A percentile compares a stretch with the other conserved stretches of the same genome.
Conservation (phyloP, 1,284 basidiomycete species). For the Apiotrichum domesticum region DNA sequence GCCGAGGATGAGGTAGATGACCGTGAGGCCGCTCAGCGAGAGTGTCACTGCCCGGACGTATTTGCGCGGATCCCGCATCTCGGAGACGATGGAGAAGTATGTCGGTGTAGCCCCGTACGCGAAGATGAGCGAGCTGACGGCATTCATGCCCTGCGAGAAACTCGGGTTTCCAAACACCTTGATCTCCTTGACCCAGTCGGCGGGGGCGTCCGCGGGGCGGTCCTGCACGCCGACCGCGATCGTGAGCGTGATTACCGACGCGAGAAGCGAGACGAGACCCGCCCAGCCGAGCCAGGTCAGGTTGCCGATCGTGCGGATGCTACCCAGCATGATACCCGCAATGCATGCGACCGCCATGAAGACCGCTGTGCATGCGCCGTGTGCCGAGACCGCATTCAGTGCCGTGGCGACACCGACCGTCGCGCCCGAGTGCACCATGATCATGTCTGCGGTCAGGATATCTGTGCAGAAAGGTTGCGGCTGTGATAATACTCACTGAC, state of each 20-base stretch:
- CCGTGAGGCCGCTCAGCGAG: slow-evolving; percentile 20
- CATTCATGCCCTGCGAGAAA: slow-evolving; percentile 26
- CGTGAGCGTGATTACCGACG: slow-evolving; percentile 31
- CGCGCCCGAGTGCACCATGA: not conserved
- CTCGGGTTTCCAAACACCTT: slow-evolving; percentile 24
- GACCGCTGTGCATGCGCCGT: slow-evolving; percentile 30
- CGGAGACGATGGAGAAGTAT: slow-evolving; percentile 32
- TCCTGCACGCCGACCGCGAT: slow-evolving; percentile 38
- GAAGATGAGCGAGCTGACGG: slow-evolving; percentile 23
- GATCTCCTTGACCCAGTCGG: slow-evolving; percentile 25
- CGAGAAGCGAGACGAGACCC: slow-evolving; percentile 25
- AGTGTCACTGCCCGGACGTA: slow-evolving; percentile 27
- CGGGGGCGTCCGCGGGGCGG: slow-evolving; percentile 37
- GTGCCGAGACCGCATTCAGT: slow-evolving; percentile 24
- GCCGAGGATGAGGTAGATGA: slow-evolving; percentile 18
- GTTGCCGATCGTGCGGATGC: slow-evolving; percentile 28
- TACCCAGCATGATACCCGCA: slow-evolving; percentile 22
- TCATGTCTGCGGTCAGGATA: slow-evolving; percentile 3
- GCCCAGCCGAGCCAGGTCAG: slow-evolving; percentile 37
- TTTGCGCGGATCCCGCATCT: slow-evolving; percentile 35
- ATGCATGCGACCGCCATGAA: slow-evolving; percentile 27
- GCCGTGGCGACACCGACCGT: not conserved
- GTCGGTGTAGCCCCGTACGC: slow-evolving; percentile 25
- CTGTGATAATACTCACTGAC: not conserved
- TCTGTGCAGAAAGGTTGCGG: not conserved